These are phyloP conservation scores for Kazachstania sp. DNA, from an alignment of 1,139 yeast genomes.

Conservation along the genomic window DNA sequence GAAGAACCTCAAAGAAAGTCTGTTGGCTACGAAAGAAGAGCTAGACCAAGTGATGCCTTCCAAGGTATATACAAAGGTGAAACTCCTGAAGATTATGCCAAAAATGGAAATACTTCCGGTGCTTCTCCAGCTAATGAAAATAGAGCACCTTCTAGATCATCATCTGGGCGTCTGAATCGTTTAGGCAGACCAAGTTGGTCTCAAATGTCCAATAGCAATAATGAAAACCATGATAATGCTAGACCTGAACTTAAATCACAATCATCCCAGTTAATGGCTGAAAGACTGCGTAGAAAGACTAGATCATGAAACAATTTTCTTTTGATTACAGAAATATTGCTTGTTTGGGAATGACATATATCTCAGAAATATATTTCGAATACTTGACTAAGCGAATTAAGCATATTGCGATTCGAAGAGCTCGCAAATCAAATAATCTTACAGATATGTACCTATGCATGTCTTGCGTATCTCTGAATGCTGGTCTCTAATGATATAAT, in stretches of 20 bases:
- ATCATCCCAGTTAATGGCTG: slow-evolving; percentile 23
- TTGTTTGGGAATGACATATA: too few relatives aligned
- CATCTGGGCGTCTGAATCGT: not conserved
- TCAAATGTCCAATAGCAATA: not conserved
- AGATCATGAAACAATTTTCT: not conserved
- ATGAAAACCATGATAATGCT: not conserved
- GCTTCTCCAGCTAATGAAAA: not conserved
- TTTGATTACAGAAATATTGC: too few relatives aligned
- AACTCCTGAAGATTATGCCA: not conserved
- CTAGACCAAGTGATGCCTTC: slow-evolving; percentile 11
- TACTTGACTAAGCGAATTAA: too few relatives aligned
- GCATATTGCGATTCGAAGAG: too few relatives aligned
- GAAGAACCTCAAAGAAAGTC: not conserved
- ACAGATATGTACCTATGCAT: too few relatives aligned
- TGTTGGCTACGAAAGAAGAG: slow-evolving; percentile 1
- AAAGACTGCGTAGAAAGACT: slow-evolving; percentile 19
- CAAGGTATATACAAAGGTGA: slow-evolving; percentile 9
- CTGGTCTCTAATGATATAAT: too few relatives aligned
- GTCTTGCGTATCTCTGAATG: too few relatives aligned
- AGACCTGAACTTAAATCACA: slow-evolving; percentile 6
- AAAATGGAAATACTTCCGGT: not conserved
- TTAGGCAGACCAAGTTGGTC: slow-evolving; percentile 7
- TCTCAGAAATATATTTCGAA: too few relatives aligned
- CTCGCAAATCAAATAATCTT: too few relatives aligned
- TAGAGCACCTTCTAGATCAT: slow-evolving; percentile 1